Percentiles rank a stretch among this genome's conserved stretches.
phyloP scores from a whole-genome alignment of 768 basidiomycete genomes.

The Bullera alba region DNA sequence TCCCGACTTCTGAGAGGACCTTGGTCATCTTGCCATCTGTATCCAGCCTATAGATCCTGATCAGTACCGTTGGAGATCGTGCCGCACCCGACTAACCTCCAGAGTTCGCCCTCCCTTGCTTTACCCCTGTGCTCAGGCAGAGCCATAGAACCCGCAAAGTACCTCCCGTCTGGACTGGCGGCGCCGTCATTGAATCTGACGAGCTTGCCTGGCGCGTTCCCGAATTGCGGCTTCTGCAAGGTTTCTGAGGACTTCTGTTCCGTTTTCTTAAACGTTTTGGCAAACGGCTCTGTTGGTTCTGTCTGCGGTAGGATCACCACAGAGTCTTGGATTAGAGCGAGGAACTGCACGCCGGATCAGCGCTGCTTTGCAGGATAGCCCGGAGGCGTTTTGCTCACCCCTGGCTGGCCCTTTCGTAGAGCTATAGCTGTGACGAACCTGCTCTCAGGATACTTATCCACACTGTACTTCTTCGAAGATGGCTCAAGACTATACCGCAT shows the following conservation, averaged over 20 bases:
- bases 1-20: slow-evolving; percentile 26
- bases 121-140: slow-evolving; percentile 11
- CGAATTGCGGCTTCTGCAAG: slow-evolving; percentile 9
- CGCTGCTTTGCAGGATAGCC: not conserved
- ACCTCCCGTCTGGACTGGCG: slow-evolving; percentile 34
- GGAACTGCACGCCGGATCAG: slow-evolving; percentile 14
- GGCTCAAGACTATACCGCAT: slow-evolving; percentile 23
- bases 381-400: slow-evolving; percentile 6
- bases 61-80: not conserved
- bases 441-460: slow-evolving; percentile 36
- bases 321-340: slow-evolving; percentile 25
- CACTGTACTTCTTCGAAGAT: slow-evolving; percentile 21
- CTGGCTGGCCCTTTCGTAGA: slow-evolving; percentile 15
- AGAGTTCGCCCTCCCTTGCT: slow-evolving; percentile 18
- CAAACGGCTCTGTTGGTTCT: slow-evolving; percentile 9
- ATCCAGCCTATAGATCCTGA: slow-evolving; percentile 20
- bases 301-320: slow-evolving; percentile 32
- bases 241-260: slow-evolving; percentile 16
- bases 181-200: slow-evolving; percentile 42
- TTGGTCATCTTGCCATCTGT: slow-evolving; percentile 27
- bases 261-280: slow-evolving; percentile 7
- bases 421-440: slow-evolving; percentile 23
- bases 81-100: slow-evolving; percentile 10
- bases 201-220: too few species aligned
- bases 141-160: slow-evolving; percentile 33